phyloP scores from a whole-genome alignment of 2,329 filamentous ascomycete genomes.

The Ascocoryne sarcoides region DNA sequence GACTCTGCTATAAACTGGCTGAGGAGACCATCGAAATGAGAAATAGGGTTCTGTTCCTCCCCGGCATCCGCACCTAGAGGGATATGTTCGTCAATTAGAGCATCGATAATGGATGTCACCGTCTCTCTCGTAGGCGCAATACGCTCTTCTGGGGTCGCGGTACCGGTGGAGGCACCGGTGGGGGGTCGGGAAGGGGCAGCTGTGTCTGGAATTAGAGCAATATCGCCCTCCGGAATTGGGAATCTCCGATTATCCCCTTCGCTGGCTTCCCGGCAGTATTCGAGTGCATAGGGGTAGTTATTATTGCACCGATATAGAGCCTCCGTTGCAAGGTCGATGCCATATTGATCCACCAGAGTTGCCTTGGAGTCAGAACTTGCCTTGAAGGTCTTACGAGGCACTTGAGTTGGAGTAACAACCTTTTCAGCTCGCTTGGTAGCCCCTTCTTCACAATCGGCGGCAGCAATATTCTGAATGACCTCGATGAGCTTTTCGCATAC shows the following conservation, averaged over 20 bases:
- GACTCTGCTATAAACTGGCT: background rate
- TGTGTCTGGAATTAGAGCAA: conserved; percentile 28
- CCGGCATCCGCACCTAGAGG: conserved; percentile 1
- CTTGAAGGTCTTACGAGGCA: conserved; percentile 39
- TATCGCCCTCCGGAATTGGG: conserved; percentile 56
- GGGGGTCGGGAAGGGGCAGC: conserved; percentile 22
- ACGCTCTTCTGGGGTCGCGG: conserved; percentile 23
- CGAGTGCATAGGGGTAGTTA: conserved; percentile 46
- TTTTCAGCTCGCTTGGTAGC: conserved; percentile 56
- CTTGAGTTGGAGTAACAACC: conserved; percentile 33
- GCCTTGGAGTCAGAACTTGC: conserved; percentile 40
- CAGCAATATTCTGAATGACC: conserved; percentile 69
- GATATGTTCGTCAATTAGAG: conserved; percentile 7
- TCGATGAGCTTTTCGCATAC: conserved; percentile 75
- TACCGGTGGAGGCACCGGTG: conserved; percentile 24
- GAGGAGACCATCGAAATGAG: conserved; percentile 15
- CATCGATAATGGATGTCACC: conserved; percentile 12
- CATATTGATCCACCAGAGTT: conserved; percentile 16
- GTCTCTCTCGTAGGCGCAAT: conserved; percentile 9
- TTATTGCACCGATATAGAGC: conserved; percentile 78
- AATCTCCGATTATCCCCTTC: conserved; percentile 53
- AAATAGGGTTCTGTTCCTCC: conserved; percentile 1
- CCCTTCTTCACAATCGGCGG: conserved; percentile 65
- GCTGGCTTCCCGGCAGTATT: conserved; percentile 64
- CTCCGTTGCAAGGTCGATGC: conserved; percentile 59